Base-by-base conservation (phyloP, 331 rosid genomes). In the Pyrus hybrid region DNA sequence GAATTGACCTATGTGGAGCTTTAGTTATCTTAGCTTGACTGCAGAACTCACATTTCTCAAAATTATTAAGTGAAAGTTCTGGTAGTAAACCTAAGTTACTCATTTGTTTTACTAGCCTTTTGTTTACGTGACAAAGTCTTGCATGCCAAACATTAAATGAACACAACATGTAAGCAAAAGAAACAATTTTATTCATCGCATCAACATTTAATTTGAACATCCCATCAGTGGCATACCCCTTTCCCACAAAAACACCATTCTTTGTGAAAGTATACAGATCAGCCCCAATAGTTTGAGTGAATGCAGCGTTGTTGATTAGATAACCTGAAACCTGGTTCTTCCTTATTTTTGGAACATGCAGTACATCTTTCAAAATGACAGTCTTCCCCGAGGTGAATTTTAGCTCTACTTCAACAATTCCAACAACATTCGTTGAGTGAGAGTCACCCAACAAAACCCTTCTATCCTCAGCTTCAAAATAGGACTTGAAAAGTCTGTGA, bases 321-420 rank as follows among this genome's bases (percentile, higher is more conserved):
- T 75, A 66, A 73, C 66, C 65, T 20, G 25, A 75, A n/a, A 75
- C 51, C 4, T 64, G 7, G 10, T 68, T 68, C 72, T 68, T n/a
- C 8, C 72, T 41, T 21, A 41, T 68, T 45, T 74, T 60, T n/a
- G 56, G 37, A 66, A 70, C 10, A 20, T 75, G 79, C n/a, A 63
- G 2, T 1, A 75, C 54, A 3, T 75, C 65, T 2, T 75, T 75
- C 1, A 75, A 63, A 16, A 66, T 26, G 5, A 75, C 2, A 5
- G 56, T 76, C 41, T 53, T 76, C 12, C 66, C 73, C 4, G 41
- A 76, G 30, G 73, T 76, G 63, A 72, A 76, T 23, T 67, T 65
- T 11, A 76, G 11, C 26, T 51, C 79, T n/a, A 75, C 72, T 6
- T 64, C n/a, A 7, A 65, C 66, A 66, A 10, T 64, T 2, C 79